Conservation (phyloP, 179 eudicot species). For the Nepenthes alata region DNA sequence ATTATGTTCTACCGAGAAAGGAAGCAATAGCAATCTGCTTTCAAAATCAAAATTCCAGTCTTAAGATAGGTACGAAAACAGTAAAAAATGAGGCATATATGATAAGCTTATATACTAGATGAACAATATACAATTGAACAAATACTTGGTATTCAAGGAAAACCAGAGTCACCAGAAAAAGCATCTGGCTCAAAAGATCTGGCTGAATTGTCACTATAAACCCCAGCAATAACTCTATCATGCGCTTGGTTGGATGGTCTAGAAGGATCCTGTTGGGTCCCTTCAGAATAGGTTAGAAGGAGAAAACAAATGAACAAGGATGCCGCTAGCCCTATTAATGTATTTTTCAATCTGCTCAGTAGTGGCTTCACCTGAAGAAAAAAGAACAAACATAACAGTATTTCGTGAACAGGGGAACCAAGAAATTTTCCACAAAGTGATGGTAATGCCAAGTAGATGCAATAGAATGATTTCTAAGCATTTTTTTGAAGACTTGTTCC, state of each 20-base stretch:
- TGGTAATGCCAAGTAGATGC: no score
- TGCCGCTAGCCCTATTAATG: slow-evolving; percentile 51
- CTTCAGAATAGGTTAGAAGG: slow-evolving; percentile 35
- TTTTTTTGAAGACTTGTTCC: no score
- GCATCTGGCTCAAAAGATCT: slow-evolving; percentile 91
- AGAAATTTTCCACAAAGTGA: background rate
- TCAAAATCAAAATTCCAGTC: no score
- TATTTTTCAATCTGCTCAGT: slow-evolving; percentile 62
- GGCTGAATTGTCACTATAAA: slow-evolving; percentile 85
- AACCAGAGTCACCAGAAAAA: slow-evolving; percentile 60
- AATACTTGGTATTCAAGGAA: background rate
- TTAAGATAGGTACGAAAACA: no score
- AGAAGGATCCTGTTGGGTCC: slow-evolving; percentile 24
- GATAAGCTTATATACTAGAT: no score
- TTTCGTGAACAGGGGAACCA: background rate
- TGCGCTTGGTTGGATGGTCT: slow-evolving; percentile 24
- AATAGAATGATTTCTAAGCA: no score
- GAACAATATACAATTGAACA: no score
- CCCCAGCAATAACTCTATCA: slow-evolving; percentile 65
- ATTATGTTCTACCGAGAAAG: no score
- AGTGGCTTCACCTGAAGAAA: slow-evolving; percentile 59
- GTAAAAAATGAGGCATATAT: no score
- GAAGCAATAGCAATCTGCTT: no score
- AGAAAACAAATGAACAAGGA: slow-evolving; percentile 37
- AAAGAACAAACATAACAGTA: background rate